A percentile compares a stretch with the other conserved stretches of the same genome.
These are phyloP conservation scores for Eucalyptus rudis DNA, from an alignment of 345 rosid species.

Conservation along the genomic window DNA sequence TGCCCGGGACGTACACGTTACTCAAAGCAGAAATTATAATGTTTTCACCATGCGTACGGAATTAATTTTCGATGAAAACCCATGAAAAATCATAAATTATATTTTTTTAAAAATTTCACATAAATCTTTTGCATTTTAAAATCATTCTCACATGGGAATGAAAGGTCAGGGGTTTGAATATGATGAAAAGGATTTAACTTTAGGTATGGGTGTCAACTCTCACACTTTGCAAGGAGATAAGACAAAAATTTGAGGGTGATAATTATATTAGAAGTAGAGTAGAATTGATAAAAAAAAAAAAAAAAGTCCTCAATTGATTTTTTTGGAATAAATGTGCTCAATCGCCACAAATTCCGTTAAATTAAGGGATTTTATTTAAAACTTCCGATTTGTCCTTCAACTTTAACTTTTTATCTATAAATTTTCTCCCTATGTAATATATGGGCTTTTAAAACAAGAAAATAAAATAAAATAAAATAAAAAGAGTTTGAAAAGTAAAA, in stretches of 20 bases:
- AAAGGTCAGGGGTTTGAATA: rapidly evolving
- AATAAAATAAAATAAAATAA: too few species aligned
- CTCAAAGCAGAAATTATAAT: background rate
- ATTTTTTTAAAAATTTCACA: background rate
- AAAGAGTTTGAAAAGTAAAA: too few species aligned
- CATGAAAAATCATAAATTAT: background rate
- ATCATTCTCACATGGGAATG: rapidly evolving
- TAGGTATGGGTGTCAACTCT: rapidly evolving
- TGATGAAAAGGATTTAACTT: rapidly evolving
- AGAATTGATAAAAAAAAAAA: rapidly evolving
- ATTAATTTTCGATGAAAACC: background rate
- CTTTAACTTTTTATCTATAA: background rate
- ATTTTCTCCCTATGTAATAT: background rate
- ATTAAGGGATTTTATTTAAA: rapidly evolving
- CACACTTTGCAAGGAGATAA: rapidly evolving
- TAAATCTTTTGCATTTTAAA: background rate
- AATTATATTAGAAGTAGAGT: rapidly evolving
- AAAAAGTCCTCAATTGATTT: background rate
- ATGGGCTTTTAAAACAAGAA: too few species aligned
- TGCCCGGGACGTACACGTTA: background rate
- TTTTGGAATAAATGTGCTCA: background rate
- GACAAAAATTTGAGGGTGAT: rapidly evolving
- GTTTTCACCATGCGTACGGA: background rate
- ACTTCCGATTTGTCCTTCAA: background rate
- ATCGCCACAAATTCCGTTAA: rapidly evolving